Evolutionary conservation across 495 filamentous ascomycete species (phyloP).

Genomic region (Pyrenula massariospora): DNA sequence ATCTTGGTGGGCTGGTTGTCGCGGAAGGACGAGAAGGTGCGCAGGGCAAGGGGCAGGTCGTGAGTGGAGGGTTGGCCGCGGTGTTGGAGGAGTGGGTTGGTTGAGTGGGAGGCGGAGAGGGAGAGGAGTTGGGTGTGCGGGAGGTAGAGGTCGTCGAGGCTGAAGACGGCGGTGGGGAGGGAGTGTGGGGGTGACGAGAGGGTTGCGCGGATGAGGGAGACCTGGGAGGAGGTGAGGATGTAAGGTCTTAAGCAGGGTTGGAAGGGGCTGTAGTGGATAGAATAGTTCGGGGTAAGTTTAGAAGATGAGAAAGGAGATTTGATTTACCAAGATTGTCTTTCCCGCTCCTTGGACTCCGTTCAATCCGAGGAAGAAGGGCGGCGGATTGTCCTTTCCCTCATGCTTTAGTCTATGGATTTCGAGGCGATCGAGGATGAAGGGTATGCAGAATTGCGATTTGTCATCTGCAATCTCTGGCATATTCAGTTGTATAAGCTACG

Average conservation of each 20-base stretch:
- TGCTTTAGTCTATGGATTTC: constrained; percentile 31
- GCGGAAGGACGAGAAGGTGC: constrained; percentile 51
- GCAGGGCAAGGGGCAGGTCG: constrained; percentile 53
- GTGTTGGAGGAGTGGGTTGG: constrained; percentile 68
- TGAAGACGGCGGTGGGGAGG: constrained; percentile 64
- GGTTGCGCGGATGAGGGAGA: constrained; percentile 53
- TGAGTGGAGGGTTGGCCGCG: constrained; percentile 83
- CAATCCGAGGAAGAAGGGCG: constrained; percentile 49
- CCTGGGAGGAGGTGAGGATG: constrained; percentile 18
- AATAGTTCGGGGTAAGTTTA: no score
- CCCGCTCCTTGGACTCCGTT: constrained; percentile 75
- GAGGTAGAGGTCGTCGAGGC: constrained; percentile 89
- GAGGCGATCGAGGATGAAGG: constrained; percentile 66
- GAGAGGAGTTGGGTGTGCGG: constrained; percentile 57
- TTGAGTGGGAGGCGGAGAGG: constrained; percentile 50
- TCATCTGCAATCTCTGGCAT: constrained; percentile 62
- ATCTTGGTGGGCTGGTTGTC: constrained; percentile 42
- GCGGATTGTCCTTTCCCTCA: constrained; percentile 21
- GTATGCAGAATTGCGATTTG: constrained; percentile 77
- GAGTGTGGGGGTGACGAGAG: constrained; percentile 54
- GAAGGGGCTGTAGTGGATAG: no score
- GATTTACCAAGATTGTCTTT: constrained; percentile 69
- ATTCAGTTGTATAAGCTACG: background rate
- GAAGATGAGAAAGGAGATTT: background rate
- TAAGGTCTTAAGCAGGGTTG: background rate